These are phyloP conservation scores for Paradendryphiella salina DNA, from an alignment of 2,329 filamentous ascomycete species.

Conservation along the genomic window DNA sequence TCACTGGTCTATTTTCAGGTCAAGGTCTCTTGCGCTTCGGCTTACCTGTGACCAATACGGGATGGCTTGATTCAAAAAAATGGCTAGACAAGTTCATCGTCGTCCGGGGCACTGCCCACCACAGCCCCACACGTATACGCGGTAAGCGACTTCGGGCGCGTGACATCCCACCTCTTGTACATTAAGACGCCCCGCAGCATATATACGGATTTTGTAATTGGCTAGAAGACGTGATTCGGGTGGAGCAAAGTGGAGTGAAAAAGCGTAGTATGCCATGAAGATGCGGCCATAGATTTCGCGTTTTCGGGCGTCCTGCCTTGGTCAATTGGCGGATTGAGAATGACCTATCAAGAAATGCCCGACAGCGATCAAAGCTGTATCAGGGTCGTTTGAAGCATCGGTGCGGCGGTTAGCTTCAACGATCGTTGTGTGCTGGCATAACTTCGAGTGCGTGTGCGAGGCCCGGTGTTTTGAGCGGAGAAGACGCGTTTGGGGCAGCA, in stretches of 20 bases:
- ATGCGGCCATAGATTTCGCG: background rate
- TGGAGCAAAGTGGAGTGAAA: background rate
- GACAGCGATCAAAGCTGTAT: background rate
- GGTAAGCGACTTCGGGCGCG: background rate
- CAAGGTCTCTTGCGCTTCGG: background rate
- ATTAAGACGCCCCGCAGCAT: background rate
- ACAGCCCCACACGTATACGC: background rate
- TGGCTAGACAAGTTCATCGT: background rate
- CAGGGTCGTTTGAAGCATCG: background rate
- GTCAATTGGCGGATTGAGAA: background rate
- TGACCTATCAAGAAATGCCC: background rate
- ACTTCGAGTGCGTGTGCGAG: background rate
- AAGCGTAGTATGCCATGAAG: background rate
- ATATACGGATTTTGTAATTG: background rate
- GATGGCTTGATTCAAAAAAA: background rate
- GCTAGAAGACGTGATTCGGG: background rate
- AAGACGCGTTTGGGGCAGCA: background rate
- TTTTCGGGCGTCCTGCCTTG: background rate
- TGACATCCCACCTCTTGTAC: background rate
- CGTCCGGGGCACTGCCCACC: background rate
- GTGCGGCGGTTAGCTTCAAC: background rate
- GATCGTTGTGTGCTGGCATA: background rate
- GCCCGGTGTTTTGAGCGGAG: background rate
- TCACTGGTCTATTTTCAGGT: background rate
- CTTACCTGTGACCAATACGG: background rate